Percentiles rank a stretch among this genome's conserved stretches.
Conservation (phyloP, 208 protist species). For the Leishmania amazonensis region DNA sequence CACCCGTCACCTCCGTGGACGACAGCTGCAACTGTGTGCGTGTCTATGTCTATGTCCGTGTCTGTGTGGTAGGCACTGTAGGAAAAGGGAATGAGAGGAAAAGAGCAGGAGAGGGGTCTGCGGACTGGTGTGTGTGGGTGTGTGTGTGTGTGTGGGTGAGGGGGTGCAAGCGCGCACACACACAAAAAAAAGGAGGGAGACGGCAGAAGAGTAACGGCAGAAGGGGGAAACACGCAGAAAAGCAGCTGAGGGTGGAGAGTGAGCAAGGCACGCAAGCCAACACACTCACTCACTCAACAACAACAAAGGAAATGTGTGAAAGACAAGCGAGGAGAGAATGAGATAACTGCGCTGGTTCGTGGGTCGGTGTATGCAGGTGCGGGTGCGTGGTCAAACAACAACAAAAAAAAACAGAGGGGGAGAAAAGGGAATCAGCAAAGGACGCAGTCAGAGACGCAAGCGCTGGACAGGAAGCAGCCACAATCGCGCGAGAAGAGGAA, state of each 20-base stretch:
- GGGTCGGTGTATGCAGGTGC: neutral
- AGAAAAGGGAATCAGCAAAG: neutral
- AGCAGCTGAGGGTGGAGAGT: neutral
- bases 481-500: neutral
- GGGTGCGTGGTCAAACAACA: neutral
- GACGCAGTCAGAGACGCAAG: neutral
- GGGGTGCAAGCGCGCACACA: neutral
- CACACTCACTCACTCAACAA: neutral
- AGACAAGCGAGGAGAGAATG: neutral
- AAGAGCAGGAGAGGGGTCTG: neutral
- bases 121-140: neutral
- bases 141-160: neutral
- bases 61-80: neutral
- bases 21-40: neutral
- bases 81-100: neutral
- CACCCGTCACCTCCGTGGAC: neutral
- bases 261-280: neutral
- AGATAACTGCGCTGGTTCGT: neutral
- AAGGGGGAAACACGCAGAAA: neutral
- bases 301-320: neutral
- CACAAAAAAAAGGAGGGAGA: neutral
- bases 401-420: conserved; percentile 6
- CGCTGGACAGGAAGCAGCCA: neutral
- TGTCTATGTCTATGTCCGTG: neutral
- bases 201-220: neutral